Conservation (phyloP, 768 basidiomycete genomes). For the Xerocomus brunneocitrinus region DNA sequence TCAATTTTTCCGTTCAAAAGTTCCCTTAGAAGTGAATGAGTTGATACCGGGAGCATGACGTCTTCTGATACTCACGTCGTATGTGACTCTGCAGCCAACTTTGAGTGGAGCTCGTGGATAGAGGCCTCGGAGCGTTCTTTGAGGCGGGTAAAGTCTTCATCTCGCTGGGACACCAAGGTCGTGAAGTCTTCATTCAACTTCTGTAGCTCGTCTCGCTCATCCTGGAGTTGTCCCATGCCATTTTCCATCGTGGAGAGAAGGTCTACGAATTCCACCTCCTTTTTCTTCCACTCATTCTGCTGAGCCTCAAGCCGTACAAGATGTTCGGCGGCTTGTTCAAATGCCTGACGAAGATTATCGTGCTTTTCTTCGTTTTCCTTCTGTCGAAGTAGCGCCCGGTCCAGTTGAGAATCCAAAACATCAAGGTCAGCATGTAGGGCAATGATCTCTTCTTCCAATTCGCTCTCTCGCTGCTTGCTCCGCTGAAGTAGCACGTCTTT, state of each 20-base stretch:
- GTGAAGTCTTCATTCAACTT: constrained; percentile 67
- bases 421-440: constrained; percentile 82
- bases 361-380: constrained; percentile 80
- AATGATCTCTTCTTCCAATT: constrained; percentile 80
- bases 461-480: constrained; percentile 78
- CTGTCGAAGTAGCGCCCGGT: constrained; percentile 70
- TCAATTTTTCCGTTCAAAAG: constrained; percentile 55
- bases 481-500: constrained; percentile 80
- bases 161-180: constrained; percentile 64
- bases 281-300: constrained; percentile 57
- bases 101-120: constrained; percentile 65
- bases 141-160: constrained; percentile 69
- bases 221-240: constrained; percentile 54
- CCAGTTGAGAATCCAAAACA: constrained; percentile 79
- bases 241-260: constrained; percentile 55
- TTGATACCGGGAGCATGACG: neutral
- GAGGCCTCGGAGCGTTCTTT: constrained; percentile 71
- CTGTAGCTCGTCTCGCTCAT: constrained; percentile 57
- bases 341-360: constrained; percentile 62
- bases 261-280: constrained; percentile 60
- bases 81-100: constrained; percentile 59
- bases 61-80: constrained; percentile 48
- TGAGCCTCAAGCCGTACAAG: constrained; percentile 77
- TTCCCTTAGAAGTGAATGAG: constrained; percentile 43
- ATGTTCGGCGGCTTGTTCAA: constrained; percentile 83